Evolutionary conservation across 164 flowering plant genomes (phyloP).

Genomic region (Brasenia schreberi): DNA sequence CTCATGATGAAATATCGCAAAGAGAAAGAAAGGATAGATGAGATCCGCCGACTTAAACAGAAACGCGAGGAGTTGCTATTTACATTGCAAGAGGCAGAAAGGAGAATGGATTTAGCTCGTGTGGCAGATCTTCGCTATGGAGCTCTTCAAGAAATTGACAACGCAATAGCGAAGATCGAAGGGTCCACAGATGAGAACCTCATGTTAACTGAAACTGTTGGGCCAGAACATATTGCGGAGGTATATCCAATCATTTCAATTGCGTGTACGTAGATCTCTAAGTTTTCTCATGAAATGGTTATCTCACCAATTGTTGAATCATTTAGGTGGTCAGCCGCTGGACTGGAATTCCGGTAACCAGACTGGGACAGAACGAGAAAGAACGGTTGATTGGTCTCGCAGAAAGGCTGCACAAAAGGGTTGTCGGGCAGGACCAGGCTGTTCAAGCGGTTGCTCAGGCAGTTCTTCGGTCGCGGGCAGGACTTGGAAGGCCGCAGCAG

Average conservation of each 20-base stretch:
- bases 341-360: constrained; percentile 88
- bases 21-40: constrained; percentile 78
- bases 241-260: constrained; percentile 1
- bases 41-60: constrained; percentile 56
- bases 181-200: constrained; percentile 35
- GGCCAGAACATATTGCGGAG: constrained; percentile 81
- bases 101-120: constrained; percentile 75
- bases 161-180: constrained; percentile 59
- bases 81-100: constrained; percentile 68
- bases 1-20: constrained; percentile 62
- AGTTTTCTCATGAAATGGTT: not conserved
- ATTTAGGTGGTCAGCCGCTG: constrained; percentile 69
- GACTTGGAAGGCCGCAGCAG: constrained; percentile 71
- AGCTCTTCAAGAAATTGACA: constrained; percentile 64
- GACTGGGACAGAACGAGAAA: constrained; percentile 76
- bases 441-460: constrained; percentile 82
- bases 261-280: no score
- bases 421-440: constrained; percentile 82
- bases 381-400: constrained; percentile 69
- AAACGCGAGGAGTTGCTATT: constrained; percentile 52
- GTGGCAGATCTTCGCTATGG: constrained; percentile 76
- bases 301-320: not conserved
- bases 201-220: constrained; percentile 76
- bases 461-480: constrained; percentile 80
- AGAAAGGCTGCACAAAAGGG: constrained; percentile 71